Evolutionary conservation across 2,329 filamentous ascomycete species (phyloP), one percentile per base, ranked within the genome.

Genomic region (Colletotrichum spinosum): DNA sequence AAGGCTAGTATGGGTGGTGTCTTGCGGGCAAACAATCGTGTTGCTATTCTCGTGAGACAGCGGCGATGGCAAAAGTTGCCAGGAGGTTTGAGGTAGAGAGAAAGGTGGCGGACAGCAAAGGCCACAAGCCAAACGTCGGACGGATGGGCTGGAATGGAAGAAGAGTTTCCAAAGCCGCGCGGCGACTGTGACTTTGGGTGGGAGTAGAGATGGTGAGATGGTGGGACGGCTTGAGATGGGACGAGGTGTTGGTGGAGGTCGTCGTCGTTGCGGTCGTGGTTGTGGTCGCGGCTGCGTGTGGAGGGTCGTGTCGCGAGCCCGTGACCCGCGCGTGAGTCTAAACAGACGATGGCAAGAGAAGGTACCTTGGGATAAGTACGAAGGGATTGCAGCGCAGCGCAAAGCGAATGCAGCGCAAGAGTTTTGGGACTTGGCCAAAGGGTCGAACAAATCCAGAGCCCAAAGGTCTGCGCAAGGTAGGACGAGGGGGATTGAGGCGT

Each of bases 81-180:
- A 34, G 15, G 38, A 49, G n/a, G 44, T 48, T 33, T 10, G 39
- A 55, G 58, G 10, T 42, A n/a, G 39, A 34, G 46, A 33, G 50
- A 1, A 49, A 12, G 44, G 39, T 42, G 46, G 11, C 50, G 55
- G 45, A 50, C 37, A 33, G 55, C 45, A 57, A 41, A 57, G 33
- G 46, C 51, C 51, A 51, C n/a, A 46, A 51, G 56, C 45, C 45
- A 65, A 55, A 65, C 35, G 62, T 65, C 62, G 52, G 62, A 61
- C 58, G 57, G 57, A 61, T 48, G n/a, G 51, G 25, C 25, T 51
- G 45, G 35, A 55, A 52, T 39, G 51, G 45, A 65, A 41, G 38
- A 45, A 52, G 45, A 52, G 57, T 61, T 55, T 61, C 51, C 56
- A 55, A 25, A 25, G 45, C 61, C 51, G 56, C 49, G 57, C 51